Evolutionary conservation across 257 asterid species (phyloP).

Genomic region (Thymus mandschuricus): DNA sequence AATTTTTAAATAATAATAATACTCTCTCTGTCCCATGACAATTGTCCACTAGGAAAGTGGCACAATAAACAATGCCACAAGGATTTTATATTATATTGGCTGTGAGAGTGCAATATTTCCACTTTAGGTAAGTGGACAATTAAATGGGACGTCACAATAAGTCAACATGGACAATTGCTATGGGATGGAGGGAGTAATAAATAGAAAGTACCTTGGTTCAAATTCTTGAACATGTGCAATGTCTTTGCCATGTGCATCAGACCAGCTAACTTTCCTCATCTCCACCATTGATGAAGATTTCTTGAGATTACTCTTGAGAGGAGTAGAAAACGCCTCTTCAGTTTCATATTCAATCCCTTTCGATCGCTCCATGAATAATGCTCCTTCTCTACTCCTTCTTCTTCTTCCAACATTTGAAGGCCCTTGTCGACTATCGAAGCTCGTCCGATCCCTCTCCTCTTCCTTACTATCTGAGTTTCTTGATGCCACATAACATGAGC

Average conservation of each 20-base stretch:
- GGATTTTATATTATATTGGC: too few relatives aligned
- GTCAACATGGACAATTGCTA: too few relatives aligned
- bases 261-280: constrained; percentile 69
- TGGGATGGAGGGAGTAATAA: too few relatives aligned
- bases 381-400: constrained; percentile 21
- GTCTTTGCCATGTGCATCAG: constrained; percentile 69
- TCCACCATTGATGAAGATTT: constrained; percentile 37
- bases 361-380: constrained; percentile 28
- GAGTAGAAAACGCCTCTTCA: constrained; percentile 19
- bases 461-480: constrained; percentile 54
- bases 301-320: constrained; percentile 69
- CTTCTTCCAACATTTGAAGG: neutral
- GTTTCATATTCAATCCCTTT: neutral
- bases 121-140: too few relatives aligned
- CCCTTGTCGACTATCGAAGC: neutral
- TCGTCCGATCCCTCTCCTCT: constrained; percentile 35
- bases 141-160: too few relatives aligned
- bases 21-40: too few relatives aligned
- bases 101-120: too few relatives aligned
- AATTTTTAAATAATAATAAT: too few relatives aligned
- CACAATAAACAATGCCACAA: too few relatives aligned
- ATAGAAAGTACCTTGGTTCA: constrained; percentile 57
- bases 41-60: too few relatives aligned
- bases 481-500: constrained; percentile 70
- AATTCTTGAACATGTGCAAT: constrained; percentile 72